phyloP scores from a whole-genome alignment of 2,329 filamentous ascomycete genomes.

The Fusarium xylarioides region DNA sequence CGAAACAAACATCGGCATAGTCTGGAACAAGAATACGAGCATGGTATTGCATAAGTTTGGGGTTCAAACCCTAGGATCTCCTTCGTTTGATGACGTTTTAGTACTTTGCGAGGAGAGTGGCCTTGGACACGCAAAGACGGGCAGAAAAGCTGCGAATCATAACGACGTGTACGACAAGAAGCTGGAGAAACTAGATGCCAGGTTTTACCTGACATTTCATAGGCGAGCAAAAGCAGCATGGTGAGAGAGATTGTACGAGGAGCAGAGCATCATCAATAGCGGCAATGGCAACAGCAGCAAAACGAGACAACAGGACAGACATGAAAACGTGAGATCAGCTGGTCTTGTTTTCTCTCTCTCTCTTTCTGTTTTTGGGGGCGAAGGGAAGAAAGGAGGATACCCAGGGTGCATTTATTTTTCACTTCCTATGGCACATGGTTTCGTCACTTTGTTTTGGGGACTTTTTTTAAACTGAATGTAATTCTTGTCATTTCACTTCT shows the following conservation, averaged over 20 bases:
- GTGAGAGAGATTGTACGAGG: conserved; percentile 35
- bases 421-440: conserved; percentile 30
- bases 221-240: conserved; percentile 1
- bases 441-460: conserved; percentile 2
- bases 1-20: conserved; percentile 1
- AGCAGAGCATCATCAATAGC: conserved; percentile 4
- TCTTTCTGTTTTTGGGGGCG: conserved; percentile 7
- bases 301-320: conserved; percentile 1
- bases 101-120: conserved; percentile 2
- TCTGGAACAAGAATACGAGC: not conserved
- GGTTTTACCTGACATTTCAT: not conserved
- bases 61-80: conserved; percentile 23
- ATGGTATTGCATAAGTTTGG: conserved; percentile 27
- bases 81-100: conserved; percentile 30
- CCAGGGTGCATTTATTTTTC: conserved; percentile 36
- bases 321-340: not conserved
- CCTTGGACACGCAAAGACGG: not conserved
- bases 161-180: conserved; percentile 38
- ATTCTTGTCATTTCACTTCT: conserved; percentile 4
- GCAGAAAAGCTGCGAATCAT: conserved; percentile 5
- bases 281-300: not conserved
- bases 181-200: conserved; percentile 12
- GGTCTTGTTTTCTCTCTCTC: conserved; percentile 1
- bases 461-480: conserved; percentile 17
- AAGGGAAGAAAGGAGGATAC: conserved; percentile 29